Conservation (phyloP, 345 rosid species). For the Eucalyptus erythrocorys region DNA sequence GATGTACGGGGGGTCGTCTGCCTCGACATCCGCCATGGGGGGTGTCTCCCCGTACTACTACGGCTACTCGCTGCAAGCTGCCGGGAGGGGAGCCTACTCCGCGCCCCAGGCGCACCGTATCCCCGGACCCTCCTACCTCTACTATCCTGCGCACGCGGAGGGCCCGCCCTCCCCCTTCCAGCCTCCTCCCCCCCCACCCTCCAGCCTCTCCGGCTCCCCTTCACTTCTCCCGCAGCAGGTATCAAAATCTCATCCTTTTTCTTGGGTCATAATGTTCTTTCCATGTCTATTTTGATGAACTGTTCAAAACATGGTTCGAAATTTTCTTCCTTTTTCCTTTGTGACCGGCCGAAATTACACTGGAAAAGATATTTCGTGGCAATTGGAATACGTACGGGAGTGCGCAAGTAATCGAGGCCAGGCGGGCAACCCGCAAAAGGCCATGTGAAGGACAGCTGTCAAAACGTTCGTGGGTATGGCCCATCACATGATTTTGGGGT, state of each 20-base stretch:
- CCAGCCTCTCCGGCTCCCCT: slow-evolving; percentile 7
- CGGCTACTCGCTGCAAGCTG: slow-evolving; percentile 44
- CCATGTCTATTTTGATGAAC: not conserved
- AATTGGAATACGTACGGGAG: not conserved
- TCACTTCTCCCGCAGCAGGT: slow-evolving; percentile 37
- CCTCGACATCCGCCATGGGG: slow-evolving; percentile 9
- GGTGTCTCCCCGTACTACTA: slow-evolving; percentile 45
- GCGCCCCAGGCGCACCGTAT: slow-evolving; percentile 21
- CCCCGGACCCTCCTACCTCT: slow-evolving; percentile 29
- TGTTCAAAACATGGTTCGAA: not conserved
- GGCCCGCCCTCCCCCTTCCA: slow-evolving; percentile 27
- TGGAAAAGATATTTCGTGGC: not conserved
- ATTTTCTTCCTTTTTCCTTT: not conserved
- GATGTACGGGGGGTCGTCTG: slow-evolving; percentile 29
- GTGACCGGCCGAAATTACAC: not conserved
- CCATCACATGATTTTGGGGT: not conserved
- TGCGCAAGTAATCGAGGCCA: not conserved
- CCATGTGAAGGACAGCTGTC: slow-evolving; percentile 1
- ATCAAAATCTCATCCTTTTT: not conserved
- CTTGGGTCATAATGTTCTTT: not conserved
- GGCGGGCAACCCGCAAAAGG: not conserved
- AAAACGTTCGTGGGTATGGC: not conserved
- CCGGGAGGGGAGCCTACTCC: slow-evolving; percentile 31
- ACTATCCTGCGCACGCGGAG: slow-evolving; percentile 36
- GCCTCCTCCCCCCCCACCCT: slow-evolving; percentile 21